phyloP scores from a whole-genome alignment of 148 eudicot species.

The Vaccinium macrocarpon region DNA sequence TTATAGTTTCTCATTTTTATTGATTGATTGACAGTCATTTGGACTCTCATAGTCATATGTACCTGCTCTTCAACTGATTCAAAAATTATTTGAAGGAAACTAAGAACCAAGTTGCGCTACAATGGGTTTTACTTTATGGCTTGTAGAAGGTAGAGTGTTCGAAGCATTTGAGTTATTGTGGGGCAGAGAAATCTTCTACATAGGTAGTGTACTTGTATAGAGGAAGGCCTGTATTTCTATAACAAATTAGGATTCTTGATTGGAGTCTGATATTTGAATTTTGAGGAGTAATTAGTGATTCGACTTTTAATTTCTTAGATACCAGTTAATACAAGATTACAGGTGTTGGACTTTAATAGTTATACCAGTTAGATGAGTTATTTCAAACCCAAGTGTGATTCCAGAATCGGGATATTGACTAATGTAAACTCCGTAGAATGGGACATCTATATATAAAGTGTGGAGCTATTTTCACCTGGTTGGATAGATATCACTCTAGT shows the following conservation, averaged over 20 bases:
- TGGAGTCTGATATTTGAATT: not conserved
- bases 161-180: not conserved
- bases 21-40: not conserved
- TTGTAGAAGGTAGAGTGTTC: not conserved
- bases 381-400: not conserved
- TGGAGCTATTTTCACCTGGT: not conserved
- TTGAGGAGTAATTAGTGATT: not conserved
- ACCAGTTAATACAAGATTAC: not conserved
- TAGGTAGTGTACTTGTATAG: not conserved
- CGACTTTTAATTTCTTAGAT: not conserved
- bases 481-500: not conserved
- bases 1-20: not conserved
- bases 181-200: not conserved
- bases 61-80: conserved; percentile 1
- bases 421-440: not conserved
- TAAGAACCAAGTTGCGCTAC: not conserved
- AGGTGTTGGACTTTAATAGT: not conserved
- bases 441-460: not conserved
- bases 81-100: not conserved
- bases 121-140: not conserved
- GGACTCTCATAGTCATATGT: not conserved
- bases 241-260: not conserved
- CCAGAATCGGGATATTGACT: not conserved
- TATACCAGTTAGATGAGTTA: not conserved
- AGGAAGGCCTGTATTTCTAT: not conserved